phyloP scores from a whole-genome alignment of 2,329 filamentous ascomycete genomes.

The Ceratocystis diversiconidia region DNA sequence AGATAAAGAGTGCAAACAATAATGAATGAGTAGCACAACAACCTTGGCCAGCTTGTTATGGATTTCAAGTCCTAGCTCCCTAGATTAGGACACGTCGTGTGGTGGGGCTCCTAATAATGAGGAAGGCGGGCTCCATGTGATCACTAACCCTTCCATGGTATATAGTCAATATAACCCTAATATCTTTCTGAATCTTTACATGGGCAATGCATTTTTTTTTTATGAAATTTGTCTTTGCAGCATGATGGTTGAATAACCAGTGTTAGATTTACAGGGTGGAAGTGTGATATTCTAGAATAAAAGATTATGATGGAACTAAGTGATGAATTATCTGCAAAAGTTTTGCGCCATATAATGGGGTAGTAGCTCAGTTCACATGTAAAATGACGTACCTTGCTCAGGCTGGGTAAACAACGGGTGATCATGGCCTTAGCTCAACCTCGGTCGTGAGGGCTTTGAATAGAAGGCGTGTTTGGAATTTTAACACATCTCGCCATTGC shows the following conservation, averaged over 20 bases:
- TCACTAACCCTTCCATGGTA: neutral
- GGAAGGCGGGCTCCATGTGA: neutral
- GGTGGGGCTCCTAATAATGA: neutral
- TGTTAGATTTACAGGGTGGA: too few species aligned
- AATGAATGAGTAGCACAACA: neutral
- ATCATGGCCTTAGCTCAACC: neutral
- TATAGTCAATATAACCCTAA: neutral
- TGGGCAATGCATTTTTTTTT: too few species aligned
- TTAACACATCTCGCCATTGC: neutral
- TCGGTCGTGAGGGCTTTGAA: neutral
- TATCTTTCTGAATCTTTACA: too few species aligned
- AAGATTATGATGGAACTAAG: neutral
- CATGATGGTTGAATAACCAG: neutral
- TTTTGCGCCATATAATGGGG: neutral
- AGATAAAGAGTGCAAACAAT: neutral
- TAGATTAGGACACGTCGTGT: slow-evolving; percentile 17
- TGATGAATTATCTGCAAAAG: neutral
- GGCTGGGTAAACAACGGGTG: slow-evolving; percentile 4
- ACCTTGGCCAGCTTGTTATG: neutral
- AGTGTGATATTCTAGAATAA: neutral
- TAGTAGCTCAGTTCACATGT: neutral
- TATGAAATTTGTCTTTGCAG: too few species aligned
- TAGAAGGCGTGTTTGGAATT: neutral
- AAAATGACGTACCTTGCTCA: neutral
- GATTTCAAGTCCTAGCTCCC: neutral